These are phyloP conservation scores for Lipomyces yamadae DNA, from an alignment of 805 yeast species.

Conservation along the genomic window DNA sequence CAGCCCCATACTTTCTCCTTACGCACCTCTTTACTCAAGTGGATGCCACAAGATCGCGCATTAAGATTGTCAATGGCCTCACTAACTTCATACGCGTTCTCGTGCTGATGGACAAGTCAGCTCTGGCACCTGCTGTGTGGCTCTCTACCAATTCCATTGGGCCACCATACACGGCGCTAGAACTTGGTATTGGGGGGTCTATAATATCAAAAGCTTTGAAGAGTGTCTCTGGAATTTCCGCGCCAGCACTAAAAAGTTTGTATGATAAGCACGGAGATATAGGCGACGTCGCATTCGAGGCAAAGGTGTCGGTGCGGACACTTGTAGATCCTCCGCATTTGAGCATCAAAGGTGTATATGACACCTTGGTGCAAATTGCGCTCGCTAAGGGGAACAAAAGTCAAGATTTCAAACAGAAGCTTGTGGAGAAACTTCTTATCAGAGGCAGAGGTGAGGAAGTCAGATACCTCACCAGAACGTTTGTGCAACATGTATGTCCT, in stretches of 20 bases:
- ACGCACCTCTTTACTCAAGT: constrained; percentile 29
- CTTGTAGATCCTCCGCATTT: constrained; percentile 34
- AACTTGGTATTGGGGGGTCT: constrained; percentile 40
- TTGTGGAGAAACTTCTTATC: constrained; percentile 35
- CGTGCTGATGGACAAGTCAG: constrained; percentile 19
- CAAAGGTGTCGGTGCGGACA: constrained; percentile 37
- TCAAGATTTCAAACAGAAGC: constrained; percentile 34
- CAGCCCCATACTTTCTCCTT: constrained; percentile 35
- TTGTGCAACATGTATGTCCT: constrained; percentile 33
- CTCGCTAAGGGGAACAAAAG: constrained; percentile 34
- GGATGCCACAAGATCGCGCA: constrained; percentile 37
- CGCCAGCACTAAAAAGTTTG: constrained; percentile 27
- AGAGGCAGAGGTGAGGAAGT: constrained; percentile 38
- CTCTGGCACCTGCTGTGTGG: constrained; percentile 37
- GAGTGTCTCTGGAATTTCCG: constrained; percentile 35
- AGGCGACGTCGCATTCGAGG: constrained; percentile 42
- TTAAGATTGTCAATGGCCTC: constrained; percentile 33
- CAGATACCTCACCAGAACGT: constrained; percentile 38
- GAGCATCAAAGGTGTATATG: constrained; percentile 33
- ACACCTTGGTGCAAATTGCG: constrained; percentile 37
- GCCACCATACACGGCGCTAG: constrained; percentile 36
- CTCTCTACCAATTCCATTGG: constrained; percentile 38
- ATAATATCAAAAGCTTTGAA: constrained; percentile 31
- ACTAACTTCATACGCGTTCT: constrained; percentile 36
- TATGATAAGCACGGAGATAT: constrained; percentile 38